Base-by-base conservation (phyloP, 495 filamentous ascomycete genomes). In the Hyaloscypha finlandica region DNA sequence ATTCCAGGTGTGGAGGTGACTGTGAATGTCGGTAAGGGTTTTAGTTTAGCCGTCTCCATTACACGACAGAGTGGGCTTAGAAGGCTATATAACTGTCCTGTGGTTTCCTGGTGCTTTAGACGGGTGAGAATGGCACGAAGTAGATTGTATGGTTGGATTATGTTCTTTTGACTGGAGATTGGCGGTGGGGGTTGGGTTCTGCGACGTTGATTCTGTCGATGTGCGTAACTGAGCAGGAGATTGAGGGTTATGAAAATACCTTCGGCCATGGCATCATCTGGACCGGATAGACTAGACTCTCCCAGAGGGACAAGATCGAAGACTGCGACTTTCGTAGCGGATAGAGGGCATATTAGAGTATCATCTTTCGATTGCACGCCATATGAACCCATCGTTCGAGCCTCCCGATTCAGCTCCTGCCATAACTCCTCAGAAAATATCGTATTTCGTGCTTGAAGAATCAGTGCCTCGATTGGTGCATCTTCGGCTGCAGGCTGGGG, bases 351-450 rank as follows among this genome's bases (percentile, higher is more conserved):
- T n/a, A 75, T 85, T 52, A 89, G 80, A 52, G 80, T 78, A 63
- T 84, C 86, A 33, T 85, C 83, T 32, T 82, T 80, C 5, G 87
- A 81, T 19, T 83, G 85, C 12, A 97, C 88, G 9, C 88, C 84
- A 29, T 87, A 85, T 52, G 84, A 84, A 11, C 86, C 81, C 45
- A 96, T 78, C 0, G 82, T 78, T 6, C 92, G 87, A 2, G 90
- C 88, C 77, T 99, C 96, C 12, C 90, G 85, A 57, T 89, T 86
- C 25, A 99, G 76, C 76, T 98, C 95, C 68, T 96, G 88, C 82
- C 93, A 96, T n/a, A 99, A 77, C 74, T 99, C 96, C 72, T 97
- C 89, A 62, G 94, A 90, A 73, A 92, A 97, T 2, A 96, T 81
- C 63, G 91, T 93, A 75, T 99, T 90, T 32, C 94, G 88, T 12